A percentile compares a stretch with the other conserved stretches of the same genome.
Evolutionary conservation across 805 yeast genomes (phyloP).

Genomic region (Wickerhamomyces canadensis): DNA sequence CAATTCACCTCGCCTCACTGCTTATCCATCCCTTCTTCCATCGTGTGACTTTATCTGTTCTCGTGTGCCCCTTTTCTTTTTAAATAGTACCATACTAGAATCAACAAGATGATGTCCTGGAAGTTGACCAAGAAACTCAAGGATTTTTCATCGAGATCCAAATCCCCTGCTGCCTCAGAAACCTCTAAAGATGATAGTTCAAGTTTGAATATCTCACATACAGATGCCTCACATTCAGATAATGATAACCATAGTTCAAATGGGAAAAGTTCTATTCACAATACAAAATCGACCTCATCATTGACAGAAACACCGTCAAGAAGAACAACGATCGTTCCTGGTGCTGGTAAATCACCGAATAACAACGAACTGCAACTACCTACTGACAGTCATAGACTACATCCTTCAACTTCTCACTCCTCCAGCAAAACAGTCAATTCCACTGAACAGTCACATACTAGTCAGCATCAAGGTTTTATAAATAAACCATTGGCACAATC

Average conservation of each 20-base stretch:
- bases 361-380: not conserved
- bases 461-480: not conserved
- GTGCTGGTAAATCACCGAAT: not conserved
- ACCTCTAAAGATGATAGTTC: conserved; percentile 7
- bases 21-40: not conserved
- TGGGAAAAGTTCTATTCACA: not conserved
- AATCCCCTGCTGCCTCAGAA: conserved; percentile 13
- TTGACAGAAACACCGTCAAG: not conserved
- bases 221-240: not conserved
- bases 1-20: too few relatives aligned
- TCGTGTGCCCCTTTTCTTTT: not conserved
- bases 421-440: conserved; percentile 1
- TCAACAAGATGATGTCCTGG: conserved; percentile 28
- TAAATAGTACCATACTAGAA: not conserved
- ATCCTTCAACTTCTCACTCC: conserved; percentile 1
- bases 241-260: not conserved
- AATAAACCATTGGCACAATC: not conserved
- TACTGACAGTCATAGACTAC: not conserved
- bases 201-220: conserved; percentile 1
- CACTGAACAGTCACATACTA: not conserved
- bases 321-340: not conserved
- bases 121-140: conserved; percentile 37
- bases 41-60: not conserved
- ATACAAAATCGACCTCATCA: not conserved
- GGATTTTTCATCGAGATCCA: conserved; percentile 20